Conservation (phyloP, 2,329 filamentous ascomycete genomes). For the Clonostachys solani region DNA sequence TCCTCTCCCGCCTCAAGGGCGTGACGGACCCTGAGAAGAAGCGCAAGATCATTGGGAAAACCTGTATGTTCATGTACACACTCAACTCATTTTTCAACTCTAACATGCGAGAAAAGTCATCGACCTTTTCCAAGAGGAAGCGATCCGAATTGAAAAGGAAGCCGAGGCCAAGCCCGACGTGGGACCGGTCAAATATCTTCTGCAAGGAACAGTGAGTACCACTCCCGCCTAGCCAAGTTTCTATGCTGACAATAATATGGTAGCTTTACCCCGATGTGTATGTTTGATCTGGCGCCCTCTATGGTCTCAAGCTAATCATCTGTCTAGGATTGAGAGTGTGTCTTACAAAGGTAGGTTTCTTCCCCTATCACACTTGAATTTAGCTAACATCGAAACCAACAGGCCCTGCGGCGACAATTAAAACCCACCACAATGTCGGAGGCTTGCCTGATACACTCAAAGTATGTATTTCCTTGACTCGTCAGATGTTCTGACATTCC, state of each 20-base stretch:
- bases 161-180: constrained; percentile 62
- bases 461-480: too few species aligned
- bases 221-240: too few species aligned
- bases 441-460: constrained; percentile 46
- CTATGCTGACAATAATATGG: too few species aligned
- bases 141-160: constrained; percentile 61
- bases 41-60: constrained; percentile 84
- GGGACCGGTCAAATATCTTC: constrained; percentile 80
- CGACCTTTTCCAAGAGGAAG: constrained; percentile 75
- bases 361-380: neutral
- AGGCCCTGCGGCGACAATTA: neutral
- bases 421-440: constrained; percentile 57
- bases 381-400: neutral
- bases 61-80: constrained; percentile 22
- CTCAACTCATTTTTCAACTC: neutral
- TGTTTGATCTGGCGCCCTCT: neutral
- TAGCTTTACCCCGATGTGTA: constrained; percentile 38
- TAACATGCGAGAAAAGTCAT: constrained; percentile 20
- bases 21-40: constrained; percentile 80
- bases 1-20: constrained; percentile 72
- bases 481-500: too few species aligned
- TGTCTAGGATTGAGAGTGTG: constrained; percentile 39
- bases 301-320: constrained; percentile 1
- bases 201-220: constrained; percentile 64
- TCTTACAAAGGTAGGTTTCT: constrained; percentile 36